Evolutionary conservation across 768 basidiomycete genomes (phyloP).

Genomic region (Artomyces pyxidatus): DNA sequence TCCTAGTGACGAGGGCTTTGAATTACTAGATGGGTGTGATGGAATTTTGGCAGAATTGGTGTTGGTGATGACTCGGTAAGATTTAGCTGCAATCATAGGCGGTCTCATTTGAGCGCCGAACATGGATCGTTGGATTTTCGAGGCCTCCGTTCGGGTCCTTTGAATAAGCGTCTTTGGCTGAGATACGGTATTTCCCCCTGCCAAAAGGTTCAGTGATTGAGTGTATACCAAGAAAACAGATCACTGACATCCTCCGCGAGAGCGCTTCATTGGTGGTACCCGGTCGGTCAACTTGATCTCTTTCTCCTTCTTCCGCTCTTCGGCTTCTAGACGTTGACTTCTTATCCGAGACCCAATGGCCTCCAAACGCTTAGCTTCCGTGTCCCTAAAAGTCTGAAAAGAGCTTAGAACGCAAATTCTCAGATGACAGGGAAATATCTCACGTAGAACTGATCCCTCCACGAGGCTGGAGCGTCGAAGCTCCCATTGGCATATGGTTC

Average conservation of each 20-base stretch:
- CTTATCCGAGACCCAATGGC: conserved; percentile 55
- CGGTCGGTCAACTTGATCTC: conserved; percentile 70
- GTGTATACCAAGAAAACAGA: conserved; percentile 2
- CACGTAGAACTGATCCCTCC: conserved; percentile 15
- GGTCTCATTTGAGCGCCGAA: conserved; percentile 45
- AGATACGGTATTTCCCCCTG: conserved; percentile 29
- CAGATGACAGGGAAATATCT: conserved; percentile 7
- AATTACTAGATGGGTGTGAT: conserved; percentile 25
- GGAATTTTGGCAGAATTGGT: conserved; percentile 15
- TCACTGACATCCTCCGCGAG: conserved; percentile 47
- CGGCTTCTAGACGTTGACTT: conserved; percentile 57
- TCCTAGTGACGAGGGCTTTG: conserved; percentile 22
- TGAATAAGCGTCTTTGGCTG: conserved; percentile 68
- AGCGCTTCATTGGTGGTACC: conserved; percentile 58
- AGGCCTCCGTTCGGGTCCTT: conserved; percentile 66
- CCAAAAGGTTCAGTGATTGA: conserved; percentile 10
- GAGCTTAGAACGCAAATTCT: conserved; percentile 7
- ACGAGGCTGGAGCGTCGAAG: not conserved
- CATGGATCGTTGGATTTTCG: conserved; percentile 55
- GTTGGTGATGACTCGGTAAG: conserved; percentile 27
- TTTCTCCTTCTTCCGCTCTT: conserved; percentile 68
- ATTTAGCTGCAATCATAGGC: conserved; percentile 42
- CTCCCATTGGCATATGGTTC: conserved; percentile 4
- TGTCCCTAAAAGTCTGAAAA: conserved; percentile 31
- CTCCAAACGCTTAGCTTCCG: conserved; percentile 58